These are phyloP conservation scores for Epichloe amarillans DNA, from an alignment of 2,329 filamentous ascomycete genomes.

Conservation along the genomic window DNA sequence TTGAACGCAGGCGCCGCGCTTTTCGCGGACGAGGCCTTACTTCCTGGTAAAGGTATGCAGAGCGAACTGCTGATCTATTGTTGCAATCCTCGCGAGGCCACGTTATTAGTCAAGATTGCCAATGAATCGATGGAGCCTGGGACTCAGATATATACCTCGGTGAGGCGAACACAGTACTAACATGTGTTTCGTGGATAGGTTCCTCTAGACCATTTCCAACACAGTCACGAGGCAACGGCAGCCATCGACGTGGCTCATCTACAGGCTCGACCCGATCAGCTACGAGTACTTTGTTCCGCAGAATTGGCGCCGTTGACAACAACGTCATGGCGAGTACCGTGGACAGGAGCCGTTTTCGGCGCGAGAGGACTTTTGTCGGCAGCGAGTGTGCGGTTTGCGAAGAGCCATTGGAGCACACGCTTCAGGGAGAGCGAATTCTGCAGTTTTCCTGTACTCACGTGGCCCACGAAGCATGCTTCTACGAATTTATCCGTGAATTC, in stretches of 20 bases:
- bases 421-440: conserved; percentile 84
- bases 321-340: conserved; percentile 34
- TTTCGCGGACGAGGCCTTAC: conserved; percentile 1
- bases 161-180: no score
- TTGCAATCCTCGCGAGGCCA: background rate
- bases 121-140: no score
- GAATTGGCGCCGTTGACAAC: conserved; percentile 25
- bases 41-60: conserved; percentile 3
- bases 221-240: conserved; percentile 13
- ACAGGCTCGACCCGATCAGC: conserved; percentile 20
- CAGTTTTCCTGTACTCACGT: conserved; percentile 97
- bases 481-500: conserved; percentile 92
- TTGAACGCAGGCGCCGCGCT: background rate
- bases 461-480: conserved; percentile 95
- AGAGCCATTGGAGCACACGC: conserved; percentile 87
- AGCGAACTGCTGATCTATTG: background rate
- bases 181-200: background rate
- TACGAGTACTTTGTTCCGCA: conserved; percentile 18
- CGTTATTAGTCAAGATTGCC: background rate
- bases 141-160: no score
- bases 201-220: conserved; percentile 11
- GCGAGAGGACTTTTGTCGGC: conserved; percentile 90
- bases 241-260: conserved; percentile 20
- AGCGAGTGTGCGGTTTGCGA: conserved; percentile 93
- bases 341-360: conserved; percentile 64